These are phyloP conservation scores for Aspergillus melleus DNA, from an alignment of 2,329 filamentous ascomycete genomes.

Conservation along the genomic window DNA sequence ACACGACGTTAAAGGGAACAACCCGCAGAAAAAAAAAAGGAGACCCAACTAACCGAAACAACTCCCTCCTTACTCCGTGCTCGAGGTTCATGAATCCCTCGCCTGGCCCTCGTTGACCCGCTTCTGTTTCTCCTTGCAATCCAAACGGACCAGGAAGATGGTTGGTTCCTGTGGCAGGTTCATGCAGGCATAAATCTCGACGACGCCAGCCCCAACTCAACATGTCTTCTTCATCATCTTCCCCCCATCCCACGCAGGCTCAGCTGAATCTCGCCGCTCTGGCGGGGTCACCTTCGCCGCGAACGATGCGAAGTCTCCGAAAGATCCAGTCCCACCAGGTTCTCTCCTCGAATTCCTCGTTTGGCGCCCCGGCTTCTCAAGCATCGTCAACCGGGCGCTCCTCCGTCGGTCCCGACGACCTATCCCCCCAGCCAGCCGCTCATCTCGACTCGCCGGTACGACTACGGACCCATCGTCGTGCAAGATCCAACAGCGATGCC, in stretches of 20 bases:
- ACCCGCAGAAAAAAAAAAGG: background rate
- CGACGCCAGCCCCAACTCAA: conserved; percentile 1
- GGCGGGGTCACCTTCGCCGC: conserved; percentile 36
- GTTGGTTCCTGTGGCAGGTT: conserved; percentile 16
- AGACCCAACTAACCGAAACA: background rate
- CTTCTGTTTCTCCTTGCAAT: background rate
- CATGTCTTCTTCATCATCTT: conserved; percentile 10
- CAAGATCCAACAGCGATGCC: conserved; percentile 73
- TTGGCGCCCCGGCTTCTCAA: conserved; percentile 36
- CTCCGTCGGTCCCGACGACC: conserved; percentile 23
- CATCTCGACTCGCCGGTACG: conserved; percentile 30
- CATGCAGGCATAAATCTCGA: conserved; percentile 7
- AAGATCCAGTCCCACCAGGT: conserved; percentile 73
- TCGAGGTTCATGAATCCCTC: background rate
- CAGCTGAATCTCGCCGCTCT: conserved; percentile 28
- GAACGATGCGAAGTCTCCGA: conserved; percentile 66
- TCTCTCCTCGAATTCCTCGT: conserved; percentile 58
- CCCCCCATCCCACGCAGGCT: conserved; percentile 22
- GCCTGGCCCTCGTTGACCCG: conserved; percentile 11
- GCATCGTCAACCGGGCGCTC: conserved; percentile 31
- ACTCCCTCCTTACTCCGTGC: background rate
- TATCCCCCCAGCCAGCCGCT: conserved; percentile 27
- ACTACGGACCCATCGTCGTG: conserved; percentile 48
- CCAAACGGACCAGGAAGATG: conserved; percentile 22
- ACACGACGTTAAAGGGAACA: too few relatives aligned